Evolutionary conservation across 805 yeast genomes (phyloP), one percentile per base, ranked within the genome.

Genomic region (Saccharomyces paradoxus): DNA sequence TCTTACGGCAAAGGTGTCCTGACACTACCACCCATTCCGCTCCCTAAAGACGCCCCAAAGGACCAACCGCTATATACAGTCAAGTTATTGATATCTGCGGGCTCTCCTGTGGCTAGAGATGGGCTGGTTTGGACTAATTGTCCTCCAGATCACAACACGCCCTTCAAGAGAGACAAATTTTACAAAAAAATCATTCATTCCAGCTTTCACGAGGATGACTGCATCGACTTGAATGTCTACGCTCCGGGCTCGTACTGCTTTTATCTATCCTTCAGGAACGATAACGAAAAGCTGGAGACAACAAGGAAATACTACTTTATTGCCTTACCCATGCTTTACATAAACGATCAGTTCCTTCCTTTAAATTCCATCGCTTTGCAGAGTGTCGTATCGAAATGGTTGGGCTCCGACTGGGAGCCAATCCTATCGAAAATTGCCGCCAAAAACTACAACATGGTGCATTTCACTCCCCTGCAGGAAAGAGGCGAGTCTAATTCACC

Each of bases 381-480:
- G 69, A 81, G 96, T 0, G 83, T 94, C 46, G 81, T 92, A 3
- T 88, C 97, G 44, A 92, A 92, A 72, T 89, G 97, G 92, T 81
- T 91, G 72, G 97, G 97, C 1, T 78, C 81, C 1, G 69, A 70
- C 50, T 92, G 98, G 98, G 81, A 81, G 54, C 67, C 71, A 1
- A 73, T 87, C 54, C 87, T 92, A 55, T 67, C 69, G 1, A 79
- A 79, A 49, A 79, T 92, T 48, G 71, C 84, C 14, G 67, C 71
- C 8, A 94, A 94, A 70, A 91, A 94, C 22, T 92, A 92, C 74
- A 94, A 94, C 70, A 89, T 92, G 97, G 76, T 94, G 48, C 99
- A 92, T 74, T 92, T 92, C 69, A 91, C 97, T 5, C 99, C 99
- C 0, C 75, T 92, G 61, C 97, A 92, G 71, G 73, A 83, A 58